phyloP scores from a whole-genome alignment of 1,284 basidiomycete species.

The Microbotryum saponariae region DNA sequence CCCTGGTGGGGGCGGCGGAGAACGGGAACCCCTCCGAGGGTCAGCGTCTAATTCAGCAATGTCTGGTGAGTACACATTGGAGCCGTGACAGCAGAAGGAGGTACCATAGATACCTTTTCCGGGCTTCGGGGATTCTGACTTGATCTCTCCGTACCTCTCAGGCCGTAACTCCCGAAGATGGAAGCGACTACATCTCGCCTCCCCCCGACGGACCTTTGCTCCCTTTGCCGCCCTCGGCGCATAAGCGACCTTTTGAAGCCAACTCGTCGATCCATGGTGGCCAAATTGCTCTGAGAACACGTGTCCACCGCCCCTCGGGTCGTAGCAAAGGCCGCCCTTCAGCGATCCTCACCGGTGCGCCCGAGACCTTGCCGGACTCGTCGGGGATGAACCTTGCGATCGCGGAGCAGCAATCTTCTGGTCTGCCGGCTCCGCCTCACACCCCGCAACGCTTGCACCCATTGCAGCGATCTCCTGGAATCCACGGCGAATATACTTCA shows the following conservation, averaged over 20 bases:
- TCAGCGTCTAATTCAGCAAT: constrained; percentile 87
- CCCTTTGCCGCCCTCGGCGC: constrained; percentile 26
- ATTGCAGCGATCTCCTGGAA: constrained; percentile 15
- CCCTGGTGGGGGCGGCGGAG: constrained; percentile 75
- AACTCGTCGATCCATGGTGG: constrained; percentile 29
- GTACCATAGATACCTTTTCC: too few relatives aligned
- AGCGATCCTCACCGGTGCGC: constrained; percentile 46
- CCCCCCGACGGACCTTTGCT: constrained; percentile 29
- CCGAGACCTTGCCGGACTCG: constrained; percentile 66
- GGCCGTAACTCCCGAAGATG: constrained; percentile 24
- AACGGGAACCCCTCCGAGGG: constrained; percentile 56
- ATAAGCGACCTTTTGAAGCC: constrained; percentile 30
- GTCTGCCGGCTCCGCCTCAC: constrained; percentile 7
- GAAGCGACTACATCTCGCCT: constrained; percentile 30
- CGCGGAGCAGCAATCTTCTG: not conserved
- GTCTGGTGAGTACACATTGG: constrained; percentile 33
- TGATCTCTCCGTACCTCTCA: not conserved
- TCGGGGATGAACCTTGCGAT: constrained; percentile 18
- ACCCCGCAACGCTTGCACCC: constrained; percentile 16
- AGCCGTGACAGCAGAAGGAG: not conserved
- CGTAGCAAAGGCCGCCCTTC: constrained; percentile 18
- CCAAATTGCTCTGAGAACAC: constrained; percentile 31
- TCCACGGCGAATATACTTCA: constrained; percentile 14
- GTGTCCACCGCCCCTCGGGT: constrained; percentile 20
- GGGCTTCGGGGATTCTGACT: not conserved